Evolutionary conservation across 768 basidiomycete genomes (phyloP), one percentile per base, ranked within the genome.

Genomic region (Lactifluus volemus): DNA sequence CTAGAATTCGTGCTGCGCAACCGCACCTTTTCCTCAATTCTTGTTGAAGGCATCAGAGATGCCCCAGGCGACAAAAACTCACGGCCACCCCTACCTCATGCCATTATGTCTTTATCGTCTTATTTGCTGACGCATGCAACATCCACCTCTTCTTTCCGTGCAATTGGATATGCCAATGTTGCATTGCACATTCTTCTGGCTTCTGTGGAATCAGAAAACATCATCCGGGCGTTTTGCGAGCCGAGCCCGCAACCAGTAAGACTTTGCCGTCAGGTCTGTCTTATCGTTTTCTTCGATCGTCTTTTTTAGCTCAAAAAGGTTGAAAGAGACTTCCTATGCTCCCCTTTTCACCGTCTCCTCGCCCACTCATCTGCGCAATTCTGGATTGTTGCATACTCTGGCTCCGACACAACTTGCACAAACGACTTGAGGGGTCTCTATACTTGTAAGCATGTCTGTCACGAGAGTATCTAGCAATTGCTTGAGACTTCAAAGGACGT

Each of bases 321-420:
- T 17, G 19, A 41, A 49, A 84, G 85, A 79, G 81, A 60, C 55
- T 77, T 29, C 86, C 86, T 11, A 67, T 75, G 14, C 73, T 87
- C 44, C 78, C 84, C 1, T 57, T 69, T 11, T 67, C 75, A 8
- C 67, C 70, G 1, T 57, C 74, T 5, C 71, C 75, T 9, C 73
- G 78, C 53, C 75, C 82, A 1, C 78, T 79, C 1, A 63, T 85
- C 29, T 84, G 83, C 65, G 79, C 84, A 3, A 58, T 88, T 25
- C 67, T 88, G n/a, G 85, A 88, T 68, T 86, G 83, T 59, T 84
- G 82, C 65, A 76, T 84, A 6, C 73, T 88, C 14, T 88, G 85
- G 84, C 70, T 87, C 30, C 81, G 84, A 17, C 86, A 89, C 65
- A 87, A 86, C 67, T 71, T 88, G 34, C 83, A 86, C 58, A 85